Evolutionary conservation across 2,329 filamentous ascomycete species (phyloP), one percentile per base, ranked within the genome.

Genomic region (Pseudogymnoascus sp.): DNA sequence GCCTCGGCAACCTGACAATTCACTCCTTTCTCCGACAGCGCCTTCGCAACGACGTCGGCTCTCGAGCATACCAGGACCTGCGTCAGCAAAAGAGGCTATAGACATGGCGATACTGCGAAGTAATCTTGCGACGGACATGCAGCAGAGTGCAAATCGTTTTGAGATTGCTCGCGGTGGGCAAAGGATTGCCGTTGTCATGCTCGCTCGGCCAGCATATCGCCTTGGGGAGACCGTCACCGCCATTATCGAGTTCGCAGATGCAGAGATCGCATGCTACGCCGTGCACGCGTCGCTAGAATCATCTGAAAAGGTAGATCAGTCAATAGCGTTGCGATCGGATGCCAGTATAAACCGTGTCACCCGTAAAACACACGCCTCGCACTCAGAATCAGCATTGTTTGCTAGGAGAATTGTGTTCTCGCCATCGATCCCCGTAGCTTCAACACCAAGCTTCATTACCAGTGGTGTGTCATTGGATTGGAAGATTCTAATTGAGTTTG

Each of bases 141-240:
- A 87, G 36, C 87, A 91, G 68, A 92, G 89, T 70, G 84, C 88
- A n/a, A 97, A 96, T 69, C 86, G 92, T 39, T 99, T 97, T 72
- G 92, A 96, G 71, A 97, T 99, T 71, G 88, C 93, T 10, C 88
- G 93, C 11, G 92, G 92, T 69, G 92, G 92, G n/a, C 86, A 87
- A 61, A 87, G 87, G n/a, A 92, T 99, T 10, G 93, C 90, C 2
- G 90, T 95, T 5, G 84, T 99, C 61, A 92, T 92, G 75, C 82
- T 99, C 33, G 89, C 92, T 4, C 86, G 94, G 8, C 91, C 94
- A 0, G 86, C 92, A 0, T 97, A 95, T 76, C 84, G 92, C 47
- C 79, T 99, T 0, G 94, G 94, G 63, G 94, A 99, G 74, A 86
- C 88, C 0, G 85, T 97, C 47, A 90, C 86, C 10, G 87, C 91